A percentile compares a stretch with the other conserved stretches of the same genome.
phyloP scores from a whole-genome alignment of 192 early-diverging fungal genomes.

The Paraglomus occultum region DNA sequence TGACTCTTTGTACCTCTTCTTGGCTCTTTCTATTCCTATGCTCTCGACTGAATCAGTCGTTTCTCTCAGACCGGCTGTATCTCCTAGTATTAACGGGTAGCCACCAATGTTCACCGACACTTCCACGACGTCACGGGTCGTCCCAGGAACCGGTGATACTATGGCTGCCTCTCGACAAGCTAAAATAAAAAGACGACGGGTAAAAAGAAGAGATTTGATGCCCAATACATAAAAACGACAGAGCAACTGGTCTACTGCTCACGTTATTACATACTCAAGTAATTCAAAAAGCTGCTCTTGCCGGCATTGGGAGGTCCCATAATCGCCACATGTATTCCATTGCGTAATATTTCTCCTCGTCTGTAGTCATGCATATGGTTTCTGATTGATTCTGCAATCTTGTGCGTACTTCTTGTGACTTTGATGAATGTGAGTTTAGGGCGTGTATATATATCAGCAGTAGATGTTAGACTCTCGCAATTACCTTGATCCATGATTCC shows the following conservation, averaged over 20 bases:
- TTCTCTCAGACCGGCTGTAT: slow-evolving; percentile 67
- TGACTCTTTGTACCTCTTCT: slow-evolving; percentile 39
- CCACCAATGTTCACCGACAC: slow-evolving; percentile 69
- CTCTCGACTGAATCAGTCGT: slow-evolving; percentile 62
- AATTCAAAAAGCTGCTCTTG: slow-evolving; percentile 73
- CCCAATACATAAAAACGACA: slow-evolving; percentile 11
- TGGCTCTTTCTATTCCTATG: slow-evolving; percentile 65
- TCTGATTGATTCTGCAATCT: slow-evolving; percentile 31
- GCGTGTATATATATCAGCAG: no score
- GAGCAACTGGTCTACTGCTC: no score
- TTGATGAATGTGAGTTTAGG: slow-evolving; percentile 16
- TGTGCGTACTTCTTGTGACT: not conserved
- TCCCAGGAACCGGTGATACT: slow-evolving; percentile 71
- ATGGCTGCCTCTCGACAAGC: slow-evolving; percentile 74
- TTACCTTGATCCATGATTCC: slow-evolving; percentile 56
- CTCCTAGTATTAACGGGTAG: slow-evolving; percentile 72
- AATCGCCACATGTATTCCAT: slow-evolving; percentile 68
- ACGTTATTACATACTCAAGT: slow-evolving; percentile 52
- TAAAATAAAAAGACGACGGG: slow-evolving; percentile 25
- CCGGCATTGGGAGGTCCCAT: slow-evolving; percentile 78
- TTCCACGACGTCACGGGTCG: slow-evolving; percentile 76
- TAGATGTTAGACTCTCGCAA: no score
- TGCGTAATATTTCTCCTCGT: slow-evolving; percentile 69
- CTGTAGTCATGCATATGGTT: slow-evolving; percentile 60
- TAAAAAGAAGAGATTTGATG: not conserved